Percentiles rank a stretch among this genome's conserved stretches.
Evolutionary conservation across 805 yeast species (phyloP).

Genomic region (Metschnikowia continentalis): DNA sequence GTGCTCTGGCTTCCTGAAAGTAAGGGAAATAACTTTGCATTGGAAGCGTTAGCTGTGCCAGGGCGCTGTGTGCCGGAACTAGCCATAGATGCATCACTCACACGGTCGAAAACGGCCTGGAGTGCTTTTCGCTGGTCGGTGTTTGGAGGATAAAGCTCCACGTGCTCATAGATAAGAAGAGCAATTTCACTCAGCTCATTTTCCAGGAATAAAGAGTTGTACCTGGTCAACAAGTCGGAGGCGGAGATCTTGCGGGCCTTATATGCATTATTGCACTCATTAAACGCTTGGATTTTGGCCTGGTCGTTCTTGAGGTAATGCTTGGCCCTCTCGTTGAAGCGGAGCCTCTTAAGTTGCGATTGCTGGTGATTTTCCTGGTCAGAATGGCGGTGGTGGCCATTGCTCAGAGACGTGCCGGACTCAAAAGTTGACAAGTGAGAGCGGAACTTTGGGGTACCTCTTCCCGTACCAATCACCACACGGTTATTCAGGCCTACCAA

Average conservation of each 20-base stretch:
- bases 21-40: conserved; percentile 45
- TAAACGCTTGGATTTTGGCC: conserved; percentile 46
- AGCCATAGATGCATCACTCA: conserved; percentile 10
- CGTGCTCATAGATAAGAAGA: conserved; percentile 55
- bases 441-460: conserved; percentile 36
- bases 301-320: conserved; percentile 62
- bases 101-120: conserved; percentile 20
- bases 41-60: conserved; percentile 1
- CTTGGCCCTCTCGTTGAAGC: conserved; percentile 82
- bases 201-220: conserved; percentile 43
- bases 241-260: conserved; percentile 46
- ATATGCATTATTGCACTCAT: conserved; percentile 44
- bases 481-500: conserved; percentile 44
- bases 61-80: conserved; percentile 18
- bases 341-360: conserved; percentile 46
- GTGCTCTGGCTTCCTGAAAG: conserved; percentile 26
- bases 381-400: conserved; percentile 6
- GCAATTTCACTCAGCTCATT: conserved; percentile 46
- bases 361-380: conserved; percentile 11
- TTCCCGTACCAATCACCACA: conserved; percentile 36
- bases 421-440: conserved; percentile 62
- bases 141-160: conserved; percentile 50
- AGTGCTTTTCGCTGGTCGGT: conserved; percentile 43
- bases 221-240: conserved; percentile 42
- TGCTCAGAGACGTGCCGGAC: conserved; percentile 9